Evolutionary conservation across 2,329 filamentous ascomycete species (phyloP).

Genomic region (Madurella fahalii): DNA sequence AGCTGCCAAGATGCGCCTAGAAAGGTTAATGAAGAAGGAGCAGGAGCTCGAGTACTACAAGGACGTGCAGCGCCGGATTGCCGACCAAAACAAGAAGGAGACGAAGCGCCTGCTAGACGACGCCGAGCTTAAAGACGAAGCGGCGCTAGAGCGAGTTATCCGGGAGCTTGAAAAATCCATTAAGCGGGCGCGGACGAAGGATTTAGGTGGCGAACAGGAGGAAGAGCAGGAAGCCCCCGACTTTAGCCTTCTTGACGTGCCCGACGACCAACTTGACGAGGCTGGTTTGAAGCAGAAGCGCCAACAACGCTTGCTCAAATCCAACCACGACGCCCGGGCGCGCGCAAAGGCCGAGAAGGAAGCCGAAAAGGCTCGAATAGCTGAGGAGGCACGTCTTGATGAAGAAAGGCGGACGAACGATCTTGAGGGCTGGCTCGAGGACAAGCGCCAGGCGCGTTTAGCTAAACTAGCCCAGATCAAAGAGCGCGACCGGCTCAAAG

Average conservation of each 20-base stretch:
- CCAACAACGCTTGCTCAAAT: constrained; percentile 88
- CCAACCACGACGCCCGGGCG: constrained; percentile 86
- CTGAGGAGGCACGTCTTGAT: constrained; percentile 79
- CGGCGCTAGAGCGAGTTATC: constrained; percentile 75
- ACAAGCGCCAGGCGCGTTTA: constrained; percentile 70
- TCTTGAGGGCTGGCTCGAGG: constrained; percentile 80
- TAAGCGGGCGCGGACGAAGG: constrained; percentile 85
- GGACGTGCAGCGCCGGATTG: constrained; percentile 68
- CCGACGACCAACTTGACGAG: constrained; percentile 91
- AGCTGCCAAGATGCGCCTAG: constrained; percentile 92
- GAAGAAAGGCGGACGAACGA: constrained; percentile 79
- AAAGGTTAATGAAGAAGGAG: constrained; percentile 93
- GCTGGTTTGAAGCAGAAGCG: constrained; percentile 87
- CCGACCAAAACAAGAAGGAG: constrained; percentile 84
- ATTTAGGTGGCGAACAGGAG: constrained; percentile 76
- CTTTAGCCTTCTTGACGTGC: constrained; percentile 82
- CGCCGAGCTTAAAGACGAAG: constrained; percentile 89
- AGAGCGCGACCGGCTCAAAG: constrained; percentile 87
- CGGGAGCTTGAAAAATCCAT: constrained; percentile 89
- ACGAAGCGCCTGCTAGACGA: constrained; percentile 78
- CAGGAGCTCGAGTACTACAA: constrained; percentile 93
- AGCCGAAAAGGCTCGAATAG: constrained; percentile 77
- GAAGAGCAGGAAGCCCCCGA: constrained; percentile 78
- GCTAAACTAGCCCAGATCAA: constrained; percentile 77
- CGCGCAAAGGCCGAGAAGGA: constrained; percentile 97